phyloP scores from a whole-genome alignment of 169 alveolate species.

The Plasmodium coatneyi region DNA sequence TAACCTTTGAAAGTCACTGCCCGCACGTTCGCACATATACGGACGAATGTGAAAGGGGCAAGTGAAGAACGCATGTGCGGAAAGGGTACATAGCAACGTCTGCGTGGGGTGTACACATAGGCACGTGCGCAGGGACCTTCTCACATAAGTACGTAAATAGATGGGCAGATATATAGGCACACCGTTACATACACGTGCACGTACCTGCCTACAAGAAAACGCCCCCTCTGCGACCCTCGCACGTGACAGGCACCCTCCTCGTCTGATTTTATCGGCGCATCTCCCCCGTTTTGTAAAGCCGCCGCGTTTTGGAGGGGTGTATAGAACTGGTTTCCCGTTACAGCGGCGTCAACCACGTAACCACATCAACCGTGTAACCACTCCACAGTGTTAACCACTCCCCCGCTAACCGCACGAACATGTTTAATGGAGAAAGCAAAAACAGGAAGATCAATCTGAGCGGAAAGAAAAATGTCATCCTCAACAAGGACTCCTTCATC shows the following conservation, averaged over 20 bases:
- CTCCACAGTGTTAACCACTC: neutral
- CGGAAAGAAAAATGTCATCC: slow-evolving; percentile 63
- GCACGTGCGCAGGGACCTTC: neutral
- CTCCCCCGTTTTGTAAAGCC: neutral
- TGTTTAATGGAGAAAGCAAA: slow-evolving; percentile 72
- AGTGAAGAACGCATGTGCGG: neutral
- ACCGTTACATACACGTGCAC: too few relatives aligned
- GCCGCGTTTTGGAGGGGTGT: neutral
- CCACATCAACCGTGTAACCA: neutral
- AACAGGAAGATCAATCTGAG: slow-evolving; percentile 60
- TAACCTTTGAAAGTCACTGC: neutral
- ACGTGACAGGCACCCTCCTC: neutral
- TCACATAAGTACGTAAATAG: too few relatives aligned
- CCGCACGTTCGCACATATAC: neutral
- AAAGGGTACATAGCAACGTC: neutral
- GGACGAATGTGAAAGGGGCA: neutral
- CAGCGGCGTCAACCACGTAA: neutral
- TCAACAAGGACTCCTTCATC: slow-evolving; percentile 48
- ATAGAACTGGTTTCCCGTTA: neutral
- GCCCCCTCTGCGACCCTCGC: too few relatives aligned
- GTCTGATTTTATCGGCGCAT: neutral
- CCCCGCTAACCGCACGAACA: neutral
- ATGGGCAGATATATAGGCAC: too few relatives aligned
- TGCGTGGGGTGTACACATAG: neutral
- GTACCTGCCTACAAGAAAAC: too few relatives aligned